A percentile compares a stretch with the other conserved stretches of the same genome.
Evolutionary conservation across 176 grass and related monocot genomes (phyloP).

Genomic region (Ananas comosus): DNA sequence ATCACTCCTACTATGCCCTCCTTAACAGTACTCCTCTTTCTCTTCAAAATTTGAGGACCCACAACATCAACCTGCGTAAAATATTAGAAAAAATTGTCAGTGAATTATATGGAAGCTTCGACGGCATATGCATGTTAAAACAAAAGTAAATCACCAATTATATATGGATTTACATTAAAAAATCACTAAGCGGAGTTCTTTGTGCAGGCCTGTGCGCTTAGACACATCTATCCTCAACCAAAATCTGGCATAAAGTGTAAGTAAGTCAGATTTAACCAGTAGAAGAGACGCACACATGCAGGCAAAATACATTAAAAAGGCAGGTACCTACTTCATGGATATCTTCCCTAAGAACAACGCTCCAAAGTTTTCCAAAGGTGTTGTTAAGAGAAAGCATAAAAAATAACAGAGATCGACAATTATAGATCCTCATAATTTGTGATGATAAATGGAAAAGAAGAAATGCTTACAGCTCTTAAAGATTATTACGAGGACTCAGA

Average conservation of each 20-base stretch:
- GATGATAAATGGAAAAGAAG: too few relatives aligned
- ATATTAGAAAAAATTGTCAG: constrained; percentile 19
- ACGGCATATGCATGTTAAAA: constrained; percentile 10
- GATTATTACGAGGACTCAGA: too few relatives aligned
- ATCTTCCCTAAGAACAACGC: constrained; percentile 87
- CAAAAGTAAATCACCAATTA: constrained; percentile 4
- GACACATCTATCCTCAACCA: constrained; percentile 89
- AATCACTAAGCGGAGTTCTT: constrained; percentile 93
- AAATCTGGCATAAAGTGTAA: constrained; percentile 72
- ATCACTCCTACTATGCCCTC: constrained; percentile 52
- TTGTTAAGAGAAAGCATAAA: constrained; percentile 33
- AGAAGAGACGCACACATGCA: constrained; percentile 15
- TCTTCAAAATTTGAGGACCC: constrained; percentile 77
- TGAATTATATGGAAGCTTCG: constrained; percentile 10
- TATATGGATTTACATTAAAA: constrained; percentile 66
- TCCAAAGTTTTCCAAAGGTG: constrained; percentile 92
- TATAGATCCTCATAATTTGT: too few relatives aligned
- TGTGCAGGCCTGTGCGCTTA: constrained; percentile 83
- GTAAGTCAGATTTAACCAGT: constrained; percentile 9
- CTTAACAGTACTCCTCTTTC: constrained; percentile 95
- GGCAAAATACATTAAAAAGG: constrained; percentile 16
- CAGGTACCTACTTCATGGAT: constrained; percentile 89
- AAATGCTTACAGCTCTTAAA: neutral
- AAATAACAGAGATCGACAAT: constrained; percentile 14
- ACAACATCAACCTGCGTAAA: constrained; percentile 67